Conservation (phyloP, 495 filamentous ascomycete species). For the Penicillium canescens region DNA sequence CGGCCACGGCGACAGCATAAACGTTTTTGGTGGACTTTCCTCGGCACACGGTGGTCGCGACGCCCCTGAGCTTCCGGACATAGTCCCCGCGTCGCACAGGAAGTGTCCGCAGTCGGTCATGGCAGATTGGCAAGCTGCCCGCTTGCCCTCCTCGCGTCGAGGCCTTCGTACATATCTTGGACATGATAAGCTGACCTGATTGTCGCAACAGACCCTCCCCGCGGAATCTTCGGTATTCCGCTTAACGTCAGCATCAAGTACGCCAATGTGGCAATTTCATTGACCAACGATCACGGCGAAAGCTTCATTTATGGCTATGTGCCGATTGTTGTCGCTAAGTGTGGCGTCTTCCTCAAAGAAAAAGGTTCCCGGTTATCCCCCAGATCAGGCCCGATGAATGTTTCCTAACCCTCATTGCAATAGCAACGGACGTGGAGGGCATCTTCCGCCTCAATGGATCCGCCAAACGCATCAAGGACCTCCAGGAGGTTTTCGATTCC, state of each 20-base stretch:
- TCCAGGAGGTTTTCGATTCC: slow-evolving; percentile 88
- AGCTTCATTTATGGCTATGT: slow-evolving; percentile 99
- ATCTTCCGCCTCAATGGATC: slow-evolving; percentile 97
- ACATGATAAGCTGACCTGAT: neutral
- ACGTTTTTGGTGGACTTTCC: neutral
- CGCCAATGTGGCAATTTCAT: slow-evolving; percentile 96
- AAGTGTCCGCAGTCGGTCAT: neutral
- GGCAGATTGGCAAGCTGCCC: neutral
- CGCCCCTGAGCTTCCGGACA: neutral
- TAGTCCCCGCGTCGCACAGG: slow-evolving; percentile 1
- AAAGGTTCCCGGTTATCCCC: slow-evolving; percentile 65
- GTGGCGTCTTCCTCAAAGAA: slow-evolving; percentile 96
- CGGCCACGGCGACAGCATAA: neutral
- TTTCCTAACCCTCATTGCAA: slow-evolving; percentile 10
- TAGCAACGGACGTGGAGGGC: slow-evolving; percentile 94
- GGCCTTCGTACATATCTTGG: neutral
- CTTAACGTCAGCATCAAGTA: slow-evolving; percentile 94
- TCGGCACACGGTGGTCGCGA: slow-evolving; percentile 8
- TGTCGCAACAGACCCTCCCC: slow-evolving; percentile 30
- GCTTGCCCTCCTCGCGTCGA: neutral
- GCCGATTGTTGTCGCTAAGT: slow-evolving; percentile 97
- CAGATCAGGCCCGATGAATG: slow-evolving; percentile 2
- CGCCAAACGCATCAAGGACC: slow-evolving; percentile 97
- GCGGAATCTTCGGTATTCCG: slow-evolving; percentile 90
- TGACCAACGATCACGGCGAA: slow-evolving; percentile 84